Base-by-base conservation (phyloP, 208 protist genomes). In the Zelonia costaricensis region DNA sequence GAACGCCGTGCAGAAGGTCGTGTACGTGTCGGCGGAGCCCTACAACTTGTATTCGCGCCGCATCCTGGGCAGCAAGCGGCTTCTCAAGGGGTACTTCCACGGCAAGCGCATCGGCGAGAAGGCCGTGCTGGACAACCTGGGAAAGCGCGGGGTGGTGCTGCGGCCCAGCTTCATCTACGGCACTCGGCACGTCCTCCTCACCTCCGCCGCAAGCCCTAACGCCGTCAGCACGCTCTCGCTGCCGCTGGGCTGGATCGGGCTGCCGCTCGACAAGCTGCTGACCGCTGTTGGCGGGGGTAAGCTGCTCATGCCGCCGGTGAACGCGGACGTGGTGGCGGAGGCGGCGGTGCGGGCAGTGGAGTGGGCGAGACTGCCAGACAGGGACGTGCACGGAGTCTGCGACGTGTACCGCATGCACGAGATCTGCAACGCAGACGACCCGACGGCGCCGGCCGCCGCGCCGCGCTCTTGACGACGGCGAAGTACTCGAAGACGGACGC, bases 31-130 rank as follows among this genome's bases (percentile, higher is more conserved):
- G 1, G 86, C 86, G 18, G 83, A 87, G 60, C 80, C 84, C 6
- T 80, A 56, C 46, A 55, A 79, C 39, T 30, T 72, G 31, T 82
- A 88, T 58, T 62, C 55, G 16, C 77, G 61, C 12, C 54, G 42
- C 42, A 52, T 80, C 27, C 25, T 86, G 36, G 58, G 59, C 18
- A 70, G 62, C 62, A 76, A 78, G 46, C 61, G 42, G 20, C n/a
- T 84, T 0, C 62, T 93, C 48, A 89, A 89, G 55, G 89, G 89
- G 0, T 95, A 95, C 71, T 95, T 88, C 51, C 71, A 90, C 45
- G 89, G 89, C 18, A 95, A 93, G 69, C 65, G 60, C 35, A 80
- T 78, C 22, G 89, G 80, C 18, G 86, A 95, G 77, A 53, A 67
- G 53, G 82, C 83, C 12, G 73, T 92, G 48, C 48, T 87, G 55